Evolutionary conservation across 345 rosid species (phyloP).

Genomic region (Cardamine occulta): DNA sequence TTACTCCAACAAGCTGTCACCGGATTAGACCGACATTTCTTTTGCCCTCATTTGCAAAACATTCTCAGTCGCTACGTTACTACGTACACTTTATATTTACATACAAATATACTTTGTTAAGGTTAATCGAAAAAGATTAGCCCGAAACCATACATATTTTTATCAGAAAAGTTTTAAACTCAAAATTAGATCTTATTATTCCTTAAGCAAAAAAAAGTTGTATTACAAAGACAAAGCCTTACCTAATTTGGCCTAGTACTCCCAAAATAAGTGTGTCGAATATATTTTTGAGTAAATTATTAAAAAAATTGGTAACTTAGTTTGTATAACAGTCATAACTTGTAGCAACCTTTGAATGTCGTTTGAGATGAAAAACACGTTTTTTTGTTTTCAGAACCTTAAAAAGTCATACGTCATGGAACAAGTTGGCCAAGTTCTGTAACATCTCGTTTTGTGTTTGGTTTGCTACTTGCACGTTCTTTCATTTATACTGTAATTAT

Average conservation of each 20-base stretch:
- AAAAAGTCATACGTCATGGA: slow-evolving; percentile 21
- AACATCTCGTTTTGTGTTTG: slow-evolving; percentile 8
- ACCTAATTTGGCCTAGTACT: neutral
- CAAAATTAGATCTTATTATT: neutral
- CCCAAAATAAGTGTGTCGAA: neutral
- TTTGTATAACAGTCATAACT: neutral
- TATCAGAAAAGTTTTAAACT: neutral
- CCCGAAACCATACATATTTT: no score
- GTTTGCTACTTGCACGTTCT: slow-evolving; percentile 12
- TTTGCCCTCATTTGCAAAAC: neutral
- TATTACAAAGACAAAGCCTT: neutral
- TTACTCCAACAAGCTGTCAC: slow-evolving; percentile 16
- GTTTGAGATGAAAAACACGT: slow-evolving; percentile 10
- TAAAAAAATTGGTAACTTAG: no score
- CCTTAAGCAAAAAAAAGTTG: neutral
- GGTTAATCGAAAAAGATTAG: no score
- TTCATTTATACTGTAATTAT: no score
- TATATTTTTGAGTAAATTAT: neutral
- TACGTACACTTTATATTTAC: no score
- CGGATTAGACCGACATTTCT: neutral
- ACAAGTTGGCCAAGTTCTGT: slow-evolving; percentile 28
- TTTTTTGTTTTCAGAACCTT: slow-evolving; percentile 6
- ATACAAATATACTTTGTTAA: no score
- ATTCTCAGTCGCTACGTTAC: neutral
- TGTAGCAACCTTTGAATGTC: slow-evolving; percentile 7